Percentiles rank a stretch among this genome's conserved stretches.
phyloP scores from a whole-genome alignment of 306 rosid genomes.

The Rosa lucieae region DNA sequence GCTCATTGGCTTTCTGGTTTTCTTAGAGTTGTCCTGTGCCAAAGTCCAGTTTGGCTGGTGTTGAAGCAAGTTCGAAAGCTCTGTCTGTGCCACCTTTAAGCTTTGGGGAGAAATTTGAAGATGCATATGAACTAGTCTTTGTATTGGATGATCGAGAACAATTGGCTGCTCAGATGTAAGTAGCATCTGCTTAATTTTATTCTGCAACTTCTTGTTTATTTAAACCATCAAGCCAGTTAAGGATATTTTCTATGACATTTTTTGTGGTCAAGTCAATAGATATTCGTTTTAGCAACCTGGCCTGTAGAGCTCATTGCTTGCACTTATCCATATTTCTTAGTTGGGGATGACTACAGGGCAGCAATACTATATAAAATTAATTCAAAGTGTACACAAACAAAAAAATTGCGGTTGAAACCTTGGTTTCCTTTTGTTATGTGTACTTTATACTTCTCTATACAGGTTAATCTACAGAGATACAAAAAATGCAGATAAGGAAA shows the following conservation, averaged over 20 bases:
- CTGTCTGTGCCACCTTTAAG: constrained; percentile 77
- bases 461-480: not conserved
- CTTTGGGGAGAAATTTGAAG: constrained; percentile 89
- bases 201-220: not conserved
- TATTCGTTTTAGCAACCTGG: not conserved
- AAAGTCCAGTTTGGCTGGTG: constrained; percentile 38
- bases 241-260: not conserved
- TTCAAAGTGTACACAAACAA: not conserved
- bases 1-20: constrained; percentile 31
- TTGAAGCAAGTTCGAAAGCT: constrained; percentile 40
- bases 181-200: constrained; percentile 17
- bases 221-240: not conserved
- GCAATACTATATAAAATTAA: not conserved
- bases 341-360: not conserved
- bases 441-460: not conserved
- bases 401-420: not conserved
- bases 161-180: constrained; percentile 86
- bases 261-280: not conserved
- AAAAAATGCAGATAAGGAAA: not conserved
- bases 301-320: not conserved
- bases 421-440: not conserved
- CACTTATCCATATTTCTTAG: not conserved
- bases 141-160: constrained; percentile 92
- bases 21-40: constrained; percentile 38
- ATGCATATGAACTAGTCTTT: constrained; percentile 73